Conservation (phyloP, 345 rosid species). For the Eucalyptus camaldulensis region DNA sequence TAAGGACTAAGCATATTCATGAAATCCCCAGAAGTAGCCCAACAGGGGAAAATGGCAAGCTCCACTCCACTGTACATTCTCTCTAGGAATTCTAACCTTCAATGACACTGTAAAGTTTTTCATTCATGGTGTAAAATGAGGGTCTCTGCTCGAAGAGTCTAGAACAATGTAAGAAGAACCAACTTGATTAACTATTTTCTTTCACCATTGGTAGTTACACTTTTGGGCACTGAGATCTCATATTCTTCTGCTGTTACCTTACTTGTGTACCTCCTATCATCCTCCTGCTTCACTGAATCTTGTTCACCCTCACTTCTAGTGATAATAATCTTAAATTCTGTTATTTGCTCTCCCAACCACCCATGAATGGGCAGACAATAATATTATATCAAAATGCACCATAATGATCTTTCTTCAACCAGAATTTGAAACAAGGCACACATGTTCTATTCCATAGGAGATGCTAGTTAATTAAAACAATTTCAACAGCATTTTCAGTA, state of each 20-base stretch:
- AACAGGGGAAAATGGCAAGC: background rate
- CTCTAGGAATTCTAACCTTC: background rate
- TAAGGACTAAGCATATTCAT: background rate
- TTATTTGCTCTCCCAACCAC: background rate
- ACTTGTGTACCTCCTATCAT: background rate
- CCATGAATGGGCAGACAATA: background rate
- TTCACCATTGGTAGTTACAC: background rate
- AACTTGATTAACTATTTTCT: background rate
- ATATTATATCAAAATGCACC: background rate
- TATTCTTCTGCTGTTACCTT: background rate
- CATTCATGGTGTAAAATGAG: background rate
- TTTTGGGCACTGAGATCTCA: background rate
- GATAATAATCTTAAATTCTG: background rate
- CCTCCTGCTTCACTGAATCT: background rate
- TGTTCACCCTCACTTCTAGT: background rate
- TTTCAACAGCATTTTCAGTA: background rate
- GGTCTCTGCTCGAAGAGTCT: background rate
- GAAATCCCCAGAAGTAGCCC: background rate
- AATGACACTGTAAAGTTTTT: background rate
- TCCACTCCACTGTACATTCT: background rate
- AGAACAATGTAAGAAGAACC: background rate
- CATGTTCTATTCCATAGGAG: background rate
- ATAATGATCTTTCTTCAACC: background rate
- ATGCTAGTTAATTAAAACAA: background rate
- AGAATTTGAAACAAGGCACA: background rate